Percentiles rank a stretch among this genome's conserved stretches.
Conservation (phyloP, 1,284 basidiomycete genomes). For the Pseudomicrostroma phylloplanum region DNA sequence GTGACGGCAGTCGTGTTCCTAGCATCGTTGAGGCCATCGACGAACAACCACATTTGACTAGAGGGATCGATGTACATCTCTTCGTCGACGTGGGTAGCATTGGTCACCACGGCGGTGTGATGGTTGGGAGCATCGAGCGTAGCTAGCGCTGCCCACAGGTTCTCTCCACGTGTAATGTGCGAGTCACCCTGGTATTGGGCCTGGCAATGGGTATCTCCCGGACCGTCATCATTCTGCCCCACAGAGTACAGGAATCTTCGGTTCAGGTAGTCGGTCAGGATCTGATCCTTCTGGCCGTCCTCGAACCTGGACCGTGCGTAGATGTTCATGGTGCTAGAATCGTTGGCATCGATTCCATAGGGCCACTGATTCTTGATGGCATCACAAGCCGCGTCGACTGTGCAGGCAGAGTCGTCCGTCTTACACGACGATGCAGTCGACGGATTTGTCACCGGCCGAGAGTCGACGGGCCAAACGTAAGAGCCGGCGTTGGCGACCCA, state of each 20-base stretch:
- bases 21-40: conserved; percentile 6
- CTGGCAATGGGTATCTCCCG: conserved; percentile 39
- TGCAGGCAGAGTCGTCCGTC: conserved; percentile 1
- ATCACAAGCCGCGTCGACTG: background rate
- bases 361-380: conserved; percentile 15
- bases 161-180: conserved; percentile 35
- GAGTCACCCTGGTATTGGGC: conserved; percentile 35
- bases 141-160: conserved; percentile 20
- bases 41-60: background rate
- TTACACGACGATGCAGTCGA: conserved; percentile 18
- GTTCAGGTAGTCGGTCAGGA: conserved; percentile 27
- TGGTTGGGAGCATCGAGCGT: background rate
- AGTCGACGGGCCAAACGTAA: conserved; percentile 28
- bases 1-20: background rate
- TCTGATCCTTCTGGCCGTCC: conserved; percentile 9
- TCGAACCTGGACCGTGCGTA: conserved; percentile 11
- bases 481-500: conserved; percentile 39
- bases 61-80: conserved; percentile 2
- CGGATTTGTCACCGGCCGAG: conserved; percentile 25
- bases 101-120: background rate
- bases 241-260: conserved; percentile 32
- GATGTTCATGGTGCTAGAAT: conserved; percentile 17
- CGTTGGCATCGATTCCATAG: conserved; percentile 22
- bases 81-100: conserved; percentile 8
- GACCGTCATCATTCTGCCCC: conserved; percentile 29